These are phyloP conservation scores for Aureobasidium sp. DNA, from an alignment of 2,329 filamentous ascomycete genomes.

Conservation along the genomic window DNA sequence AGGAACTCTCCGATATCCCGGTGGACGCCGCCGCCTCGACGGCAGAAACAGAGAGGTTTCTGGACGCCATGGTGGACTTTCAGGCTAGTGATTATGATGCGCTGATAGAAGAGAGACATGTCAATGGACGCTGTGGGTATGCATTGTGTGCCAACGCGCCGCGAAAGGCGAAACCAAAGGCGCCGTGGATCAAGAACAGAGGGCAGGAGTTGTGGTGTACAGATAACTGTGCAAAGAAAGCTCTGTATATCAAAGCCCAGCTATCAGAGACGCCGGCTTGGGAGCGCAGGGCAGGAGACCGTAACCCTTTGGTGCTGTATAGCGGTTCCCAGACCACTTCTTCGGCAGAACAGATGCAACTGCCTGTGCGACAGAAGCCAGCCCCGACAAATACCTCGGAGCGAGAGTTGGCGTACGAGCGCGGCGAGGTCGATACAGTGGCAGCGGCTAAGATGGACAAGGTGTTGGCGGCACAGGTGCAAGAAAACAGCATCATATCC, in stretches of 20 bases:
- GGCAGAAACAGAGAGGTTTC: slow-evolving; percentile 59
- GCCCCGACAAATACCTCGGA: slow-evolving; percentile 20
- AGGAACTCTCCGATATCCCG: slow-evolving; percentile 62
- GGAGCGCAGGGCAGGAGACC: slow-evolving; percentile 56
- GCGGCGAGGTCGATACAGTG: slow-evolving; percentile 32
- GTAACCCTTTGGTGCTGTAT: slow-evolving; percentile 34
- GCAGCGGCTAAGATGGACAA: slow-evolving; percentile 25
- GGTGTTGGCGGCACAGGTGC: slow-evolving; percentile 27
- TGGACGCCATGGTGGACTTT: slow-evolving; percentile 61
- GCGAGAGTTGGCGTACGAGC: slow-evolving; percentile 36
- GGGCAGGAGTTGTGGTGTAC: slow-evolving; percentile 85
- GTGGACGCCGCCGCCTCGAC: slow-evolving; percentile 43
- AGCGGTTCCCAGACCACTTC: slow-evolving; percentile 22
- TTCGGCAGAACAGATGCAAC: not conserved
- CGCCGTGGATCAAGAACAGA: slow-evolving; percentile 59
- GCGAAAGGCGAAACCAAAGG: slow-evolving; percentile 41
- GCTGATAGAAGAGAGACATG: slow-evolving; percentile 81
- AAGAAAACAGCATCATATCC: slow-evolving; percentile 25
- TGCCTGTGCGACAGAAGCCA: not conserved
- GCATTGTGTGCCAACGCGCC: slow-evolving; percentile 65
- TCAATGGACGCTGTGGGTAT: slow-evolving; percentile 76
- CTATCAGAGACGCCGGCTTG: slow-evolving; percentile 78
- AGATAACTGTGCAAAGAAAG: slow-evolving; percentile 66
- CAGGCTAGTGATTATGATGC: slow-evolving; percentile 86
- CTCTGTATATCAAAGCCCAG: slow-evolving; percentile 83